These are phyloP conservation scores for Trichothecium roseum DNA, from an alignment of 2,329 filamentous ascomycete species.

Conservation along the genomic window DNA sequence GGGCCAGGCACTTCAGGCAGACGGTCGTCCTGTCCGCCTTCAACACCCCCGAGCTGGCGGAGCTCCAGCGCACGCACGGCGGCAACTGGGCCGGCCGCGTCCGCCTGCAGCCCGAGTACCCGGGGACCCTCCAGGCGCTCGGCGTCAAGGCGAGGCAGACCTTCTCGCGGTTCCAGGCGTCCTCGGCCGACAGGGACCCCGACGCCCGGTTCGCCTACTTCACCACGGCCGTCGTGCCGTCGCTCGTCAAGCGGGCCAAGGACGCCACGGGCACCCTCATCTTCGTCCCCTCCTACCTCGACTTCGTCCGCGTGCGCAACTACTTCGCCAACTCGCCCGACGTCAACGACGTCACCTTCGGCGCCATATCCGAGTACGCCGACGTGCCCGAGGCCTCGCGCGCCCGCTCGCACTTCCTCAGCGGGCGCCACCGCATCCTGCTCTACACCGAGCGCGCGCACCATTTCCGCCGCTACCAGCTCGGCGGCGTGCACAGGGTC, in stretches of 20 bases:
- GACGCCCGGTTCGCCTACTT: constrained; percentile 90
- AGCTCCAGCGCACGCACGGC: constrained; percentile 65
- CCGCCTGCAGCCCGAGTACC: constrained; percentile 60
- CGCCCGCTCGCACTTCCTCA: constrained; percentile 78
- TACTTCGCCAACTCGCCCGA: constrained; percentile 65
- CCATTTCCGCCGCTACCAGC: constrained; percentile 81
- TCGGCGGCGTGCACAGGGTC: constrained; percentile 74
- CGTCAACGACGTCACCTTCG: constrained; percentile 47
- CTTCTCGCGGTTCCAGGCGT: constrained; percentile 74
- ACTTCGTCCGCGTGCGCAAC: constrained; percentile 90
- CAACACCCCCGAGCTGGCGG: constrained; percentile 79
- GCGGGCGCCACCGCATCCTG: constrained; percentile 69
- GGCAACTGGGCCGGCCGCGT: constrained; percentile 72
- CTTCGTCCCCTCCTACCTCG: constrained; percentile 87
- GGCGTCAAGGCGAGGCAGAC: constrained; percentile 70
- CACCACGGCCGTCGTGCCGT: constrained; percentile 67
- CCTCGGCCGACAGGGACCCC: constrained; percentile 63
- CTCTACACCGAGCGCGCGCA: constrained; percentile 94
- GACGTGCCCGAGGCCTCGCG: constrained; percentile 68
- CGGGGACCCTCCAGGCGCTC: constrained; percentile 63
- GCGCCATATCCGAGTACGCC: constrained; percentile 81
- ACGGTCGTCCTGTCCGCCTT: constrained; percentile 75
- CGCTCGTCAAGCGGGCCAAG: constrained; percentile 57
- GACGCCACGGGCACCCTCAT: constrained; percentile 63
- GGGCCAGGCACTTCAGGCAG: constrained; percentile 72